Conservation (phyloP, 441 rosid species). For the Gossypium laxum region DNA sequence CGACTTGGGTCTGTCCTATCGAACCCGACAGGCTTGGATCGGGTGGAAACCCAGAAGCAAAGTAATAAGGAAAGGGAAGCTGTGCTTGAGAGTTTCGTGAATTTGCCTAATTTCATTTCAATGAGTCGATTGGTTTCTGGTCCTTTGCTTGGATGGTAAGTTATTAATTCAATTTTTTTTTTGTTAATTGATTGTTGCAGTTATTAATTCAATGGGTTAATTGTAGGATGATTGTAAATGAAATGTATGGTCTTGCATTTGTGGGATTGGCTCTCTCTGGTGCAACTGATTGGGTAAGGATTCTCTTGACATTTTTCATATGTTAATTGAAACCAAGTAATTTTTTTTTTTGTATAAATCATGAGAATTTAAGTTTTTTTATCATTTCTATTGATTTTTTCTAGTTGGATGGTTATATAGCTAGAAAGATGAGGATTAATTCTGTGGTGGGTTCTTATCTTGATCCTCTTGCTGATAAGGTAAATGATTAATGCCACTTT, state of each 20-base stretch:
- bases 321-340: not conserved
- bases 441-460: slow-evolving; percentile 95
- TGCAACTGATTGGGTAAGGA: slow-evolving; percentile 71
- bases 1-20: slow-evolving; percentile 22
- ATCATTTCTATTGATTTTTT: slow-evolving; percentile 12
- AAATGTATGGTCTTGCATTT: slow-evolving; percentile 61
- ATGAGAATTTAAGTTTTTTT: not conserved
- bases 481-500: slow-evolving; percentile 17
- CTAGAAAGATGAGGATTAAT: slow-evolving; percentile 75
- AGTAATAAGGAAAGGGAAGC: slow-evolving; percentile 16
- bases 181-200: not conserved
- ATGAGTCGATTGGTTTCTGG: slow-evolving; percentile 70
- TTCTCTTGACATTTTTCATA: not conserved
- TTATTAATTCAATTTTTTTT: not conserved
- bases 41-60: slow-evolving; percentile 19
- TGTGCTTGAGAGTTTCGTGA: slow-evolving; percentile 44
- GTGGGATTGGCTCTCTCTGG: slow-evolving; percentile 63
- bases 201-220: slow-evolving; percentile 10
- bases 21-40: slow-evolving; percentile 16
- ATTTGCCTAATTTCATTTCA: slow-evolving; percentile 72
- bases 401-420: slow-evolving; percentile 83
- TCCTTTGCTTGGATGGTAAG: slow-evolving; percentile 77
- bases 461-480: slow-evolving; percentile 97
- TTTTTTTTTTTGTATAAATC: not conserved
- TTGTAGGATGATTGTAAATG: slow-evolving; percentile 79